Evolutionary conservation across 345 rosid genomes (phyloP), one percentile per base, ranked within the genome.

Genomic region (Pistacia atlantica): DNA sequence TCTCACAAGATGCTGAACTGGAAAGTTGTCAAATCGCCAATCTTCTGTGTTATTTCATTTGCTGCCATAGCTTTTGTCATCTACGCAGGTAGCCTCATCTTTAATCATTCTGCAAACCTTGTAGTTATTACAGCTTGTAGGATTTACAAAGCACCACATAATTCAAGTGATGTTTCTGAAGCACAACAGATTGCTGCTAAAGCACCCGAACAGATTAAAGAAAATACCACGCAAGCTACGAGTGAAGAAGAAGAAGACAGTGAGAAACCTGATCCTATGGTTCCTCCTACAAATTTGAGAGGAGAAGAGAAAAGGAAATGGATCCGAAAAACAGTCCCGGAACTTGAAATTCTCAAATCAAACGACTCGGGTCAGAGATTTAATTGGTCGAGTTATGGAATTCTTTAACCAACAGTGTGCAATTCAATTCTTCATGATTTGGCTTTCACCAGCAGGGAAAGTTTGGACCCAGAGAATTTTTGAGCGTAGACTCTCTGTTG

Each of bases 401-500:
- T 89, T 93, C 73, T 56, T 88, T 16, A 35, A 74, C 77, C 56
- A 80, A 5, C 65, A 80, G 6, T 91, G 97, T 54, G 70, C 80
- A 1, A 81, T 77, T 69, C 79, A 54, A n/a, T 90, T 90, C 83
- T 90, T 83, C 80, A 91, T 91, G 98, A 84, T 89, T 22, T 93
- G 97, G 98, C 81, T 93, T 63, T 90, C 98, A 1, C 87, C 89
- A 2, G 86, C 80, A 0, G 65, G 74, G 0, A 60, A 60, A 75
- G 6, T 90, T 91, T 46, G 87, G 90, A 61, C 79, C 82, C 10
- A 85, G 90, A 73, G 93, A 91, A 58, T 67, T 90, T 77, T 48
- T 89, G 6, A 85, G 91, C 0, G 37, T 87, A 0, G 93, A 86
- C 49, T 88, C 88, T 69, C 82, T 90, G 5, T 88, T 93, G 79